phyloP scores from a whole-genome alignment of 441 rosid genomes.

The Populus tomentosa region DNA sequence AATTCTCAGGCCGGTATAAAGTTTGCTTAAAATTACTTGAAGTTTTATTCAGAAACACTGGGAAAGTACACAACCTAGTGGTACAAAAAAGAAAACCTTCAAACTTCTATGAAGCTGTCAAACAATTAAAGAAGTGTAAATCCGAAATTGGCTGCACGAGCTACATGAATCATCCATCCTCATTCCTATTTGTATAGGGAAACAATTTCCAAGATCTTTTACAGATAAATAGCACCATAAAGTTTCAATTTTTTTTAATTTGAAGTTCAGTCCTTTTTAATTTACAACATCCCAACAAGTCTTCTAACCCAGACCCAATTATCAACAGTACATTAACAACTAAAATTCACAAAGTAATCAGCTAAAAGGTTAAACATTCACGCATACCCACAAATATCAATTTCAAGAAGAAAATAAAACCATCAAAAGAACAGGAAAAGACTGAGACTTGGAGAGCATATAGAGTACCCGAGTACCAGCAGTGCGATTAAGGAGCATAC shows the following conservation, averaged over 20 bases:
- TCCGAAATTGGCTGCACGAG: not conserved
- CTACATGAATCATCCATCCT: not conserved
- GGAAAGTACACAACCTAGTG: not conserved
- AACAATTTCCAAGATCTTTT: not conserved
- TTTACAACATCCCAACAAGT: not conserved
- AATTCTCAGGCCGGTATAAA: too few species aligned
- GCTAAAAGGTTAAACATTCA: not conserved
- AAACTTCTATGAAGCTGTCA: not conserved
- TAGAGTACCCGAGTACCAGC: constrained; percentile 50
- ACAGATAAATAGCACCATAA: not conserved
- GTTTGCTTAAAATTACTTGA: not conserved
- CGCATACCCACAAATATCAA: not conserved
- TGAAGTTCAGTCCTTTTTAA: not conserved
- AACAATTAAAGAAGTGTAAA: too few species aligned
- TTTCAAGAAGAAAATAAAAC: not conserved
- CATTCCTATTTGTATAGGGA: not conserved
- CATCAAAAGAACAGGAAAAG: not conserved
- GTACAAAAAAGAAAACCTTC: not conserved
- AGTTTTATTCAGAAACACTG: not conserved
- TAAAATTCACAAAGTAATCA: not conserved
- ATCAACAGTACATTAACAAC: not conserved
- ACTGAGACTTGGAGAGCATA: not conserved
- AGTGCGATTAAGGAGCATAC: constrained; percentile 78
- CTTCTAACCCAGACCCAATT: not conserved
- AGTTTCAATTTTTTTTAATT: too few species aligned